Base-by-base conservation (phyloP, 805 yeast species). In the Schwanniomyces vanrijiae region DNA sequence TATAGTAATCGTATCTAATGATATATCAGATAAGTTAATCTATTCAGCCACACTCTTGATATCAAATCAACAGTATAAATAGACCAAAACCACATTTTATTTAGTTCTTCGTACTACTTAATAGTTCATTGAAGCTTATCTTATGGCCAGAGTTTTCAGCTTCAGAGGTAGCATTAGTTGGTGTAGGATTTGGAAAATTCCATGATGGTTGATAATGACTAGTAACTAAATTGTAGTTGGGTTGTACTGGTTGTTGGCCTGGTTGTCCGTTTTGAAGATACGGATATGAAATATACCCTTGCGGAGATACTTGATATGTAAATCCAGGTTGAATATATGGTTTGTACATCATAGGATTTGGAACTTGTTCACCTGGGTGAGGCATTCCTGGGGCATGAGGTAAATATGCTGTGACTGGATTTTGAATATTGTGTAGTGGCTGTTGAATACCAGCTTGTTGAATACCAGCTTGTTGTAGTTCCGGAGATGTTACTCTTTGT, bases 71-170 rank as follows among this genome's bases (percentile, higher is more conserved):
- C 34, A 40, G 31, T 29, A 20, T 20, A 42, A 29, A 18, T 29
- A 18, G 43, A 44, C 40, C 25, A 14, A 41, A 48, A 42, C 39
- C 37, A 45, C 35, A 31, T 20, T 37, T 20, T 6, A 19, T 11
- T 13, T 42, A 48, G 33, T 39, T 38, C 53, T 61, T 61, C 26
- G 60, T 50, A 5, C 62, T 65, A 22, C 71, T 65, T 46, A 71
- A 57, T 53, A 73, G 64, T 24, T 73, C 76, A 52, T 68, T 67
- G 43, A 73, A 73, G 20, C 70, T 60, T 45, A 73, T 72, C 56
- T 64, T 66, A 44, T 70, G 75, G 13, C 73, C 76, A 31, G 37
- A 40, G 21, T 54, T 58, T 18, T 44, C 25, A 6, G 21, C 44
- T 11, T 26, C 41, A 4, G 21, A 20, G 10, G 34, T 40, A 22